Conservation (phyloP, 2,329 filamentous ascomycete genomes). For the Mycosphaerella sp. region DNA sequence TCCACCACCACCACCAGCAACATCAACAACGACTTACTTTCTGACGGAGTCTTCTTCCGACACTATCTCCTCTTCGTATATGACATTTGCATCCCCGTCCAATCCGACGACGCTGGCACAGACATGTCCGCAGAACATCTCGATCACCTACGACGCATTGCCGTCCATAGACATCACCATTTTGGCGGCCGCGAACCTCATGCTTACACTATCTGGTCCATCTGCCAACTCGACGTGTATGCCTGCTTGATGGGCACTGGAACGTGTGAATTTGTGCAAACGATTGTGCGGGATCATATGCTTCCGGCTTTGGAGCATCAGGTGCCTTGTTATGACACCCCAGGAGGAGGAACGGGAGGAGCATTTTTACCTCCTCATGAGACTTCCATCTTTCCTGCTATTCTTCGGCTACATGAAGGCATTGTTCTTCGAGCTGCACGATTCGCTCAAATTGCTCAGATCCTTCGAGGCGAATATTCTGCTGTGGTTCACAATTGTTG, state of each 20-base stretch:
- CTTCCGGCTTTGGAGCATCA: slow-evolving; percentile 37
- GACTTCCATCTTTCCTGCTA: slow-evolving; percentile 27
- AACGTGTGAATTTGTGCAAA: slow-evolving; percentile 45
- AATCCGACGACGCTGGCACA: slow-evolving; percentile 31
- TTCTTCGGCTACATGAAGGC: slow-evolving; percentile 43
- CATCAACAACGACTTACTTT: slow-evolving; percentile 42
- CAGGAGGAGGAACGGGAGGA: slow-evolving; percentile 14
- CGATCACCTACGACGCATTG: slow-evolving; percentile 46
- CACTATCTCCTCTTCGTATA: slow-evolving; percentile 54
- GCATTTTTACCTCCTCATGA: slow-evolving; percentile 19
- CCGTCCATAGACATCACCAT: slow-evolving; percentile 42
- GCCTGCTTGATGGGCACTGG: slow-evolving; percentile 49
- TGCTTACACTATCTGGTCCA: slow-evolving; percentile 49
- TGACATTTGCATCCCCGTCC: slow-evolving; percentile 40
- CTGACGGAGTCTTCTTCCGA: slow-evolving; percentile 51
- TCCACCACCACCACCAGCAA: slow-evolving; percentile 35
- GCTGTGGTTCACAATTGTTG: slow-evolving; percentile 23
- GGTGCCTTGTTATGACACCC: slow-evolving; percentile 14
- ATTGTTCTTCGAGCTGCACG: slow-evolving; percentile 42
- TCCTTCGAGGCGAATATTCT: slow-evolving; percentile 30
- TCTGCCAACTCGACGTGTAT: slow-evolving; percentile 51
- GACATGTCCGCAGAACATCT: slow-evolving; percentile 52
- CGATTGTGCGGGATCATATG: slow-evolving; percentile 43
- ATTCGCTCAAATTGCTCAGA: slow-evolving; percentile 40
- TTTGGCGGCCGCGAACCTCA: slow-evolving; percentile 36